These are phyloP conservation scores for Cubamyces lactineus DNA, from an alignment of 768 basidiomycete species.

Conservation along the genomic window DNA sequence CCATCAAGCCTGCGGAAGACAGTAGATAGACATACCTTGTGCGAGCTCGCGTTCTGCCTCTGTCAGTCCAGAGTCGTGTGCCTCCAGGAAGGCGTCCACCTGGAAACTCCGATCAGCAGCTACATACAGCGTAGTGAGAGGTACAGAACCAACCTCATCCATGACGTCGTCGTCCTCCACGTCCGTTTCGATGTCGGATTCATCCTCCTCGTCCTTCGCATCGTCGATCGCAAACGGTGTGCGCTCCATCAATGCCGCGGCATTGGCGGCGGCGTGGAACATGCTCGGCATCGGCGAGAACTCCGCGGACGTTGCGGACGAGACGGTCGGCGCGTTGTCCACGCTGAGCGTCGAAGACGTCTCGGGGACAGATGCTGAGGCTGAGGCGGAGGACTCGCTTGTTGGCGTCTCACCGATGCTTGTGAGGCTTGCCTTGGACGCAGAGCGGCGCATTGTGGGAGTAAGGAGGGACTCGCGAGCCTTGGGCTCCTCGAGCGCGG, in stretches of 20 bases:
- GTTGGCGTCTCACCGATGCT: conserved; percentile 38
- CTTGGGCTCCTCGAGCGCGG: conserved; percentile 83
- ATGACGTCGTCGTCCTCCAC: conserved; percentile 76
- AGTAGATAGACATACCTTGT: conserved; percentile 54
- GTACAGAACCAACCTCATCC: conserved; percentile 66
- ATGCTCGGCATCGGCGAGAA: conserved; percentile 61
- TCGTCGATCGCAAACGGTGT: conserved; percentile 98
- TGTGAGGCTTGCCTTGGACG: conserved; percentile 56
- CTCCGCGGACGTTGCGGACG: conserved; percentile 29
- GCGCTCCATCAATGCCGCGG: conserved; percentile 80
- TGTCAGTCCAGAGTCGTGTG: conserved; percentile 84
- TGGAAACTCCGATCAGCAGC: conserved; percentile 30
- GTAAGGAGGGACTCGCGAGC: conserved; percentile 86
- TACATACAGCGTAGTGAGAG: neutral
- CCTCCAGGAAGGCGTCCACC: conserved; percentile 95
- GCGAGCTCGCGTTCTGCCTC: conserved; percentile 80
- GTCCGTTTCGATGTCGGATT: conserved; percentile 51
- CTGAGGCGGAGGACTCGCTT: conserved; percentile 16
- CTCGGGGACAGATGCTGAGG: conserved; percentile 26
- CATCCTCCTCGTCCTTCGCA: conserved; percentile 81
- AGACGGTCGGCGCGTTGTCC: conserved; percentile 38
- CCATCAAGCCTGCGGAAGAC: neutral
- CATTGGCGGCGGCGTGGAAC: conserved; percentile 76
- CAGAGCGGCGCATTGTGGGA: conserved; percentile 61
- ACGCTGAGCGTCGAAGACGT: conserved; percentile 56